phyloP scores from a whole-genome alignment of 2,329 filamentous ascomycete species.

The Aspergillus tubingensis region DNA sequence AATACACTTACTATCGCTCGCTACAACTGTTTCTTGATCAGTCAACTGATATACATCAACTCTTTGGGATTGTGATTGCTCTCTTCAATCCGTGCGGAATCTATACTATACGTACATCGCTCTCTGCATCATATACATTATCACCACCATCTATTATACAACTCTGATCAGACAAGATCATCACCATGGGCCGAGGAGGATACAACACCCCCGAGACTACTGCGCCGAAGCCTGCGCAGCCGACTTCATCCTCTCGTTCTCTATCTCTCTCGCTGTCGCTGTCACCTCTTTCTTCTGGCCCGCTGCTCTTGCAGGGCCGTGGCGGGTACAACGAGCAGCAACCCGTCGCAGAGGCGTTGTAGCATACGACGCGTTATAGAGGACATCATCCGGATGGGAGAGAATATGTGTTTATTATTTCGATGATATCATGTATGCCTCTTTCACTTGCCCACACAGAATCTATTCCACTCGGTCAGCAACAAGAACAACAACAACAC shows the following conservation, averaged over 20 bases:
- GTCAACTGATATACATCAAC: not conserved
- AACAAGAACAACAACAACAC: not conserved
- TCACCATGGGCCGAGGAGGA: slow-evolving; percentile 42
- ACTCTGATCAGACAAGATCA: not conserved
- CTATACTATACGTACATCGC: not conserved
- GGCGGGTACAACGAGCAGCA: slow-evolving; percentile 36
- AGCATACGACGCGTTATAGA: not conserved
- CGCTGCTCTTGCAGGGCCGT: slow-evolving; percentile 26
- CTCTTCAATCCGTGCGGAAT: not conserved
- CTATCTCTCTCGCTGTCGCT: not conserved
- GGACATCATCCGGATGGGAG: not conserved
- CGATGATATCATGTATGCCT: no score
- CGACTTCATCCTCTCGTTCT: not conserved
- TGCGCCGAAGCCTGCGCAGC: slow-evolving; percentile 7
- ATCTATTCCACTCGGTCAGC: slow-evolving; percentile 41
- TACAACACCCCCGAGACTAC: slow-evolving; percentile 31
- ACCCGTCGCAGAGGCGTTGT: slow-evolving; percentile 12
- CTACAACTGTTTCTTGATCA: no score
- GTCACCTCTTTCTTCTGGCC: not conserved
- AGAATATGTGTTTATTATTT: no score
- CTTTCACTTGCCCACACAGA: slow-evolving; percentile 49
- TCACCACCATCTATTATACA: not conserved
- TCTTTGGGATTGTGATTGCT: not conserved
- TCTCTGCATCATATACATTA: not conserved
- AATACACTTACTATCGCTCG: no score